Evolutionary conservation across 2,329 filamentous ascomycete species (phyloP).

Genomic region (Arthrocladium fulminans): DNA sequence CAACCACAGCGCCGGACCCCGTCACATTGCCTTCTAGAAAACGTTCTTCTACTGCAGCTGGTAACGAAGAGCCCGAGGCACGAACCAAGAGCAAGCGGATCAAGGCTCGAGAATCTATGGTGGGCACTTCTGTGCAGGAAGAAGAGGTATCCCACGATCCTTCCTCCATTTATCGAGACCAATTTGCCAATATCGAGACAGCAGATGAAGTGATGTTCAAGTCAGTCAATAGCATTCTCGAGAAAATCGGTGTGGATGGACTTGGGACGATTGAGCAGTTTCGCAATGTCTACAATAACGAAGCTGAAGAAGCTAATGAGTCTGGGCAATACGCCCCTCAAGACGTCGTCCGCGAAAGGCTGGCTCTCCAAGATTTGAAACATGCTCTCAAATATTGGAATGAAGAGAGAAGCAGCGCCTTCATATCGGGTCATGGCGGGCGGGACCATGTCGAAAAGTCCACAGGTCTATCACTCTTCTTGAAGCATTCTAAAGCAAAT

Average conservation of each 20-base stretch:
- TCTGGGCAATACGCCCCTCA: neutral
- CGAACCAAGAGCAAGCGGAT: slow-evolving; percentile 53
- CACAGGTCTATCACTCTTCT: slow-evolving; percentile 44
- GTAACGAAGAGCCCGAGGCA: slow-evolving; percentile 48
- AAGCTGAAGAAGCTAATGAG: neutral
- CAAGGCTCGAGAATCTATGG: slow-evolving; percentile 50
- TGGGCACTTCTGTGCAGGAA: slow-evolving; percentile 36
- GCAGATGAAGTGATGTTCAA: slow-evolving; percentile 52
- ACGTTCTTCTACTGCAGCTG: slow-evolving; percentile 52
- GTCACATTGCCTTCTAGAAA: slow-evolving; percentile 41
- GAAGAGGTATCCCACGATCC: slow-evolving; percentile 44
- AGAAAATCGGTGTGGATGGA: slow-evolving; percentile 40
- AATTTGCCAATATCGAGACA: slow-evolving; percentile 44
- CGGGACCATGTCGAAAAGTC: slow-evolving; percentile 42
- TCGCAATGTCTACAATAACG: neutral
- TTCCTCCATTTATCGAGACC: slow-evolving; percentile 46
- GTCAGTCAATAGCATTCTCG: slow-evolving; percentile 44
- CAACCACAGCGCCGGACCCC: neutral
- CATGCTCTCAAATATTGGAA: slow-evolving; percentile 36
- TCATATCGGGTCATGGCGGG: slow-evolving; percentile 42
- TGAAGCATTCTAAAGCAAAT: slow-evolving; percentile 46
- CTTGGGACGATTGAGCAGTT: slow-evolving; percentile 4
- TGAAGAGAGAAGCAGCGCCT: slow-evolving; percentile 34
- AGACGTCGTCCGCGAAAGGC: neutral
- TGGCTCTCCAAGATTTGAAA: slow-evolving; percentile 34